Evolutionary conservation across 2,329 filamentous ascomycete genomes (phyloP).

Genomic region (Aotearoamyces nothofagi): DNA sequence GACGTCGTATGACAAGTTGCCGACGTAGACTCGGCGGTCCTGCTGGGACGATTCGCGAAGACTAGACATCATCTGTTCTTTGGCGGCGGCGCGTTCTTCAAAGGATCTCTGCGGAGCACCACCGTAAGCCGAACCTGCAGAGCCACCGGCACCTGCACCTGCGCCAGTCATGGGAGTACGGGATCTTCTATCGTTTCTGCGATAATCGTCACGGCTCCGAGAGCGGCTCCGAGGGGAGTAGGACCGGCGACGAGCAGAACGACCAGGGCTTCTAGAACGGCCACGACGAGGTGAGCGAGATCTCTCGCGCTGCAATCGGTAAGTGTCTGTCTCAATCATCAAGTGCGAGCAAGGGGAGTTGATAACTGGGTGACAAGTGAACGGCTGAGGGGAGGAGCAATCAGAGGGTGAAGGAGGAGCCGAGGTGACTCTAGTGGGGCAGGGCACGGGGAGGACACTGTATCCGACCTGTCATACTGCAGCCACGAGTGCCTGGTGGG

Average conservation of each 20-base stretch:
- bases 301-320: conserved; percentile 57
- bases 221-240: conserved; percentile 70
- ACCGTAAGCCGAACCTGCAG: conserved; percentile 48
- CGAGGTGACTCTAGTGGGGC: no score
- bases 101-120: conserved; percentile 58
- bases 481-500: neutral
- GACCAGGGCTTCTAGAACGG: conserved; percentile 72
- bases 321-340: conserved; percentile 18
- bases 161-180: conserved; percentile 73
- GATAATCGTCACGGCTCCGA: conserved; percentile 63
- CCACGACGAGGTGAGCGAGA: conserved; percentile 63
- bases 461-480: neutral
- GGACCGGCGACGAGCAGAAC: conserved; percentile 53
- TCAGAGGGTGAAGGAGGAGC: conserved; percentile 3
- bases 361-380: conserved; percentile 5
- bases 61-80: conserved; percentile 92
- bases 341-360: conserved; percentile 8
- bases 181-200: conserved; percentile 59
- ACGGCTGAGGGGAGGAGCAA: conserved; percentile 5
- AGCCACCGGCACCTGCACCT: conserved; percentile 53
- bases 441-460: no score
- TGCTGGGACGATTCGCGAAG: conserved; percentile 93
- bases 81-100: conserved; percentile 70
- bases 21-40: conserved; percentile 98
- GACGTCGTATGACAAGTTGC: conserved; percentile 97